Conservation (phyloP, 352 stramenopile genomes). For the Paralagenidium karlingii region DNA sequence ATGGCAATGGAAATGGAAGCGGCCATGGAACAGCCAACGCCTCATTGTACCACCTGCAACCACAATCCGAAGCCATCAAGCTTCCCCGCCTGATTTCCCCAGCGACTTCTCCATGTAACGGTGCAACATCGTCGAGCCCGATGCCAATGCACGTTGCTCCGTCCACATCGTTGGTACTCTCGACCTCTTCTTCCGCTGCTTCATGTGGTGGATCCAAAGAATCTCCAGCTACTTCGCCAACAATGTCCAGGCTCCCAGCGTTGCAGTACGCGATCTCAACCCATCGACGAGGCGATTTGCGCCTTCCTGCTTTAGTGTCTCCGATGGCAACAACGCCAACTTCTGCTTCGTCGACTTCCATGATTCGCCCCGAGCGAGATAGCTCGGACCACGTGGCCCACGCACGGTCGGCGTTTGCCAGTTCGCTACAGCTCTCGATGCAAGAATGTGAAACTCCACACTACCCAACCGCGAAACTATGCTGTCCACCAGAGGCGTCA, state of each 20-base stretch:
- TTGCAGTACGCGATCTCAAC: constrained; percentile 54
- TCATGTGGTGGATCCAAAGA: too few species aligned
- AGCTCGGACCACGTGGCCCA: constrained; percentile 5
- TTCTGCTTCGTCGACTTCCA: background rate
- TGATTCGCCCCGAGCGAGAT: background rate
- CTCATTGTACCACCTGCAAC: too few species aligned
- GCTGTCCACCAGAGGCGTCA: constrained; percentile 20
- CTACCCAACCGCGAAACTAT: constrained; percentile 10
- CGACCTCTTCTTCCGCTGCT: too few species aligned
- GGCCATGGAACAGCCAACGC: too few species aligned
- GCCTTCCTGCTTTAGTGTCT: constrained; percentile 20
- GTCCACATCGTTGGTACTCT: too few species aligned
- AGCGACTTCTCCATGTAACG: too few species aligned
- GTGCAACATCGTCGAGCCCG: too few species aligned
- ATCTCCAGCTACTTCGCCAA: too few species aligned
- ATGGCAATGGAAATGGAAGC: too few species aligned
- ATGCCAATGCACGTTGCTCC: too few species aligned
- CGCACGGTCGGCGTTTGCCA: background rate
- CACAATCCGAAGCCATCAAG: too few species aligned
- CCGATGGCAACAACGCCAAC: constrained; percentile 1
- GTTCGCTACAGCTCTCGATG: constrained; percentile 15
- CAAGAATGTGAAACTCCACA: constrained; percentile 19
- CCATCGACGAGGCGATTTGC: constrained; percentile 23
- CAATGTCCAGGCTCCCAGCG: constrained; percentile 32
- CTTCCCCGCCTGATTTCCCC: too few species aligned